phyloP scores from a whole-genome alignment of 495 filamentous ascomycete genomes.

The Hypoxylon lienhwacheense region DNA sequence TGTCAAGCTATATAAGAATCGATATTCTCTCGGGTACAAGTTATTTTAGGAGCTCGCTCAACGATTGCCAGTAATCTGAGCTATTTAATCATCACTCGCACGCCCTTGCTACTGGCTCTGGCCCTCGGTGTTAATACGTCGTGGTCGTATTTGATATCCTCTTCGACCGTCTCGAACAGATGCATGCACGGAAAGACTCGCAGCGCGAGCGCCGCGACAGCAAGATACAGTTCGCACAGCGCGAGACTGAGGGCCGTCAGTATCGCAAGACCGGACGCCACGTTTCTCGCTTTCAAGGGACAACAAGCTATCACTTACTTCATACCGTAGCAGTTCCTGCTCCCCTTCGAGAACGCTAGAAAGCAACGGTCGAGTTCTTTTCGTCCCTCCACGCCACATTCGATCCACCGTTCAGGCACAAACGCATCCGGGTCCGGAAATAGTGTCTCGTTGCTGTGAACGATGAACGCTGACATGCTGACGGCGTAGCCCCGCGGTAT shows the following conservation, averaged over 20 bases:
- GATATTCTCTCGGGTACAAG: too few relatives aligned
- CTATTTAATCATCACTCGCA: slow-evolving; percentile 31
- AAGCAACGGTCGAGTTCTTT: slow-evolving; percentile 8
- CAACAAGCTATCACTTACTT: too few relatives aligned
- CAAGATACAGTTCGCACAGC: slow-evolving; percentile 38
- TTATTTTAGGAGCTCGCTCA: too few relatives aligned
- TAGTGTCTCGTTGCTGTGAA: slow-evolving; percentile 1
- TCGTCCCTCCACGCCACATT: neutral
- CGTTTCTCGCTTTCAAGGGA: too few relatives aligned
- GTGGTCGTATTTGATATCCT: slow-evolving; percentile 30
- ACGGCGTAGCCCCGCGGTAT: slow-evolving; percentile 11
- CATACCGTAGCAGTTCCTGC: slow-evolving; percentile 19
- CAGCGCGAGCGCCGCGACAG: slow-evolving; percentile 24
- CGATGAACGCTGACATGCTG: slow-evolving; percentile 5
- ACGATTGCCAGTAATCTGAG: too few relatives aligned
- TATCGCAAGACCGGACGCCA: slow-evolving; percentile 29
- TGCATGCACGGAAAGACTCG: slow-evolving; percentile 35
- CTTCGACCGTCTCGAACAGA: slow-evolving; percentile 33
- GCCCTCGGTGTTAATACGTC: slow-evolving; percentile 19
- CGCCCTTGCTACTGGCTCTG: slow-evolving; percentile 27
- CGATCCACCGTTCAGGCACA: slow-evolving; percentile 6
- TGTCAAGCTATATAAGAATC: too few relatives aligned
- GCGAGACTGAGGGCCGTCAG: slow-evolving; percentile 34
- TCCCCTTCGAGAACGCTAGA: slow-evolving; percentile 9
- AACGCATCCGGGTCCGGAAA: slow-evolving; percentile 4